Evolutionary conservation across 768 basidiomycete genomes (phyloP), one percentile per base, ranked within the genome.

Genomic region (Amanita jacksonii): DNA sequence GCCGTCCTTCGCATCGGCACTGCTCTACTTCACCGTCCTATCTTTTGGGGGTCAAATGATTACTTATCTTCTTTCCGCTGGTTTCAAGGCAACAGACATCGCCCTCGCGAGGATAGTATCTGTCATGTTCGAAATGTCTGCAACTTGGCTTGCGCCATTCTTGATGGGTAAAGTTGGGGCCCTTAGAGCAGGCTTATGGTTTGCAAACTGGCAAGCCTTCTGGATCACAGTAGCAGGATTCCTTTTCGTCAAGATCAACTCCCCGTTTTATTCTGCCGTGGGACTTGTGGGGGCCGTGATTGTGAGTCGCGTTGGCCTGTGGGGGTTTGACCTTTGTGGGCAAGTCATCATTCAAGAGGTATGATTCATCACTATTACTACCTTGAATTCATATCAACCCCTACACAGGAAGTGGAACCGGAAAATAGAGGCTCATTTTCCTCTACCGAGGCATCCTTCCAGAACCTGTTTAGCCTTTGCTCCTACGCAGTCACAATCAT

Each of bases 1-100:
- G 19, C 54, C 53, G 9, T 59, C 59, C 12, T 48, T 58, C 15
- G 42, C 60, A 1, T 30, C 51, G 8, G 51, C 54, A 12, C 32
- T 61, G 1, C 53, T 61, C n/a, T 61, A 61, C 41, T 51, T 61
- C 46, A 60, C 59, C 8, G 59, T 60, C 3, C 59, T 61, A n/a
- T 51, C 47, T 18, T 56, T 58, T n/a, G 27, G 46, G n/a, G 53
- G 51, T 16, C 58, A 60, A 38, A 60, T 60, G 59, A 47, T 57
- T 27, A 56, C 58, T 4, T 60, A 56, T 23, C 53, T 60, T 16
- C 41, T 57, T 15, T 51, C 52, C 15, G 32, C 49, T 34, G 55
- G 57, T 8, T 61, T 54, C 38, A 52, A 36, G 25, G 45, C 60
- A 5, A 15, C 49, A 8, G 49, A 50, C 13, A 55, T 61, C 44